A percentile compares a stretch with the other conserved stretches of the same genome.
Conservation (phyloP, 2,329 filamentous ascomycete genomes). For the Coleophoma eucalyptorum region DNA sequence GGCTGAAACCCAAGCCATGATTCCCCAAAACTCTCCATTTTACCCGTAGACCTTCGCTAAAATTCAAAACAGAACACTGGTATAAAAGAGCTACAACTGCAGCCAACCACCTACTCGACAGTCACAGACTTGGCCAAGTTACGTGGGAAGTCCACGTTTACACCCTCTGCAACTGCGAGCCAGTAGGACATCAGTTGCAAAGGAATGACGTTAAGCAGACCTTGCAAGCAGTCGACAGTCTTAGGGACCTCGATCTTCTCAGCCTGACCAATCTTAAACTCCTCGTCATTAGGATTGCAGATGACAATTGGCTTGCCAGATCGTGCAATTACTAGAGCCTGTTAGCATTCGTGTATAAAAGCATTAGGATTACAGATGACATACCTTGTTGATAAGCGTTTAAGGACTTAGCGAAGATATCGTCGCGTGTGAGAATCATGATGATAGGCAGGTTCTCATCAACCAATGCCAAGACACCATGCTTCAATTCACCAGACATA, state of each 20-base stretch:
- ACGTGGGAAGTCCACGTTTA: slow-evolving; percentile 97
- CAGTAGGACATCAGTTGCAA: slow-evolving; percentile 98
- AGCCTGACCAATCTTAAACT: slow-evolving; percentile 84
- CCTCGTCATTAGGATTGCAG: slow-evolving; percentile 85
- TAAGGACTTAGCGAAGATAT: slow-evolving; percentile 97
- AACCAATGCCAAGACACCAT: slow-evolving; percentile 94
- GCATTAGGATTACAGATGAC: slow-evolving; percentile 18
- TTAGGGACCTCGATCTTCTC: slow-evolving; percentile 97
- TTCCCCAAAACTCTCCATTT: neutral
- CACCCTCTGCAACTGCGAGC: slow-evolving; percentile 91
- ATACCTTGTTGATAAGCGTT: slow-evolving; percentile 97
- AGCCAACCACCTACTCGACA: slow-evolving; percentile 68
- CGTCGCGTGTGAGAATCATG: slow-evolving; percentile 97
- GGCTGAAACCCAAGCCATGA: neutral
- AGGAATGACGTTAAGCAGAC: slow-evolving; percentile 95
- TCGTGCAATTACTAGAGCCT: slow-evolving; percentile 77
- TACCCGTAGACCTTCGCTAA: too few species aligned
- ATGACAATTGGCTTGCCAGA: slow-evolving; percentile 97
- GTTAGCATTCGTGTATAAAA: slow-evolving; percentile 24
- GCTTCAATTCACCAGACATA: slow-evolving; percentile 99
- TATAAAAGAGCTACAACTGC: too few species aligned
- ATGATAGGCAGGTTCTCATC: slow-evolving; percentile 99
- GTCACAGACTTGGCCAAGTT: slow-evolving; percentile 99
- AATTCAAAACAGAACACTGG: too few species aligned
- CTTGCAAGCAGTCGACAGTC: slow-evolving; percentile 93